phyloP scores from a whole-genome alignment of 345 rosid species.

The Gossypium rotundifolium region DNA sequence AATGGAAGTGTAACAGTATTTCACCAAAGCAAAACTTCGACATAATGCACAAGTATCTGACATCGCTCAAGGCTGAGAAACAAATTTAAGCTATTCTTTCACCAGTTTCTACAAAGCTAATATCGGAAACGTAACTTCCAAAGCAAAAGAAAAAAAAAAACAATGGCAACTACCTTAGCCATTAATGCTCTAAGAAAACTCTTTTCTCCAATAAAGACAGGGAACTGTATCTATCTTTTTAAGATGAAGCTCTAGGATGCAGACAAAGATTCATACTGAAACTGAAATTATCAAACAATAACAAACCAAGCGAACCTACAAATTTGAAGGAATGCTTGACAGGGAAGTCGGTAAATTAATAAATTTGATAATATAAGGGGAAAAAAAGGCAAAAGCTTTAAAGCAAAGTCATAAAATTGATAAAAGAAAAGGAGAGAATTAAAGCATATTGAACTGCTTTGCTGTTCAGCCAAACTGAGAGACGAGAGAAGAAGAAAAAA shows the following conservation, averaged over 20 bases:
- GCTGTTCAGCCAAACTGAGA: neutral
- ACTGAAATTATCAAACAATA: neutral
- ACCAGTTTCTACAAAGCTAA: neutral
- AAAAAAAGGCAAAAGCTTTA: neutral
- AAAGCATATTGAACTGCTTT: neutral
- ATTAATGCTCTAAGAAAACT: neutral
- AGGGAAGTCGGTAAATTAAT: neutral
- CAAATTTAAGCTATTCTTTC: neutral
- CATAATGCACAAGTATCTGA: neutral
- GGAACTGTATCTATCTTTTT: neutral
- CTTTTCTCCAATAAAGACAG: neutral
- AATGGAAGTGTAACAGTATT: neutral
- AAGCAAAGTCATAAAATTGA: neutral
- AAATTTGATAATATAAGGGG: neutral
- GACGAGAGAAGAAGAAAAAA: neutral
- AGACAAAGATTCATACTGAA: neutral
- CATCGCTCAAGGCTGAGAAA: neutral
- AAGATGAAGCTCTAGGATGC: neutral
- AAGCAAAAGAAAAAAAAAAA: neutral
- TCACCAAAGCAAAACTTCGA: neutral
- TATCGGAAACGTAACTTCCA: neutral
- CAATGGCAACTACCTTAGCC: neutral
- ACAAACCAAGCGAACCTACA: neutral
- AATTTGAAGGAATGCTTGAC: neutral
- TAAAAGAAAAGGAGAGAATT: neutral